These are phyloP conservation scores for Salvia sclarea DNA, from an alignment of 305 asterid genomes.

Conservation along the genomic window DNA sequence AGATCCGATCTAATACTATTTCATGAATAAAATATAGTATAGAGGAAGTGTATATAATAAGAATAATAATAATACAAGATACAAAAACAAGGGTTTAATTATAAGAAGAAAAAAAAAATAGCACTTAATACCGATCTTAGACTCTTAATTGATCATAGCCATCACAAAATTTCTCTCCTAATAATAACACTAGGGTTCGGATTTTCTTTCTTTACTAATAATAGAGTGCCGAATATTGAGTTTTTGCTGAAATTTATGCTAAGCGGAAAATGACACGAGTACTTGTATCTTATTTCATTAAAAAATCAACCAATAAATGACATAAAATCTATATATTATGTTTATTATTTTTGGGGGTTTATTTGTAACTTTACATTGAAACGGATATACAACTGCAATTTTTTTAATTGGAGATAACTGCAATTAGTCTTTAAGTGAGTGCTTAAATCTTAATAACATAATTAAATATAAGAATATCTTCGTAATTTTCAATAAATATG, in stretches of 20 bases:
- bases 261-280: neutral
- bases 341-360: neutral
- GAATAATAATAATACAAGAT: neutral
- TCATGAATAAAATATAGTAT: neutral
- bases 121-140: neutral
- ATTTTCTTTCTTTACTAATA: neutral
- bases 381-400: neutral
- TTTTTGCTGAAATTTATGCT: conserved; percentile 7
- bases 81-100: neutral
- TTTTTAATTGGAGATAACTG: too few relatives aligned
- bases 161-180: neutral
- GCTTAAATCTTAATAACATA: neutral
- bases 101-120: neutral
- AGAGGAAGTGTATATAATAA: too few relatives aligned
- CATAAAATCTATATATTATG: neutral
- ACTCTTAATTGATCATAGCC: neutral
- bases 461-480: conserved; percentile 7
- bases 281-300: neutral
- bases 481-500: neutral
- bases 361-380: neutral
- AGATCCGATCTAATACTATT: neutral
- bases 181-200: conserved; percentile 1
- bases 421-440: too few relatives aligned
- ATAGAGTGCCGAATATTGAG: conserved; percentile 1
- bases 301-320: neutral